phyloP scores from a whole-genome alignment of 179 eudicot species.

The Spinacia oleracea region DNA sequence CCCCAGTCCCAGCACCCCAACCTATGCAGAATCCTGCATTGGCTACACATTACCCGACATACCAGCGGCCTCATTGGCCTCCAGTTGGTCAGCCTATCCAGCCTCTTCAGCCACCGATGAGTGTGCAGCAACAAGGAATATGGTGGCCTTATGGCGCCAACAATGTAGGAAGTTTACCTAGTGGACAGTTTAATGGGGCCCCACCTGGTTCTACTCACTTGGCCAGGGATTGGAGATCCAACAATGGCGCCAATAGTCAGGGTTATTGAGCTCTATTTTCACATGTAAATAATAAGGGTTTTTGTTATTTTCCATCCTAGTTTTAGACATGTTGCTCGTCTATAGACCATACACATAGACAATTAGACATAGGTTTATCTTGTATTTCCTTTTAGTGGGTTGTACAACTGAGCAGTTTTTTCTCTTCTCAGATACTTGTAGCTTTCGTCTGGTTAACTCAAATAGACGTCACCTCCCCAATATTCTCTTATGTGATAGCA shows the following conservation, averaged over 20 bases:
- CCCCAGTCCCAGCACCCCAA: conserved; percentile 16
- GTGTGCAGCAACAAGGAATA: conserved; percentile 36
- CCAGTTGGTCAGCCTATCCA: conserved; percentile 26
- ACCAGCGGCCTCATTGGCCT: conserved; percentile 19
- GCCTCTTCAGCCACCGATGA: conserved; percentile 38
- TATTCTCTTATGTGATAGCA: not conserved
- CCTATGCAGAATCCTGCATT: conserved; percentile 28
- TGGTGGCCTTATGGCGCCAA: conserved; percentile 40
- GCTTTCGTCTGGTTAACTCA: not conserved
- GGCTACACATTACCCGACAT: conserved; percentile 20
- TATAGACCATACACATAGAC: too few species aligned
- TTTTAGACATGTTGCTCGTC: not conserved
- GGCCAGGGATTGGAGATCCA: conserved; percentile 36
- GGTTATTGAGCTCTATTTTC: conserved; percentile 29
- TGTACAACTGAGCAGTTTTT: not conserved
- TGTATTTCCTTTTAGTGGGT: not conserved
- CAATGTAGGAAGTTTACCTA: conserved; percentile 29
- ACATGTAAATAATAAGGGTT: conserved; percentile 20
- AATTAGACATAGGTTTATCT: not conserved
- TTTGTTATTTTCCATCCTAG: not conserved
- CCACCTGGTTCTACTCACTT: conserved; percentile 29
- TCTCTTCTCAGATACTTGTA: not conserved
- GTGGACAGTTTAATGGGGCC: conserved; percentile 30
- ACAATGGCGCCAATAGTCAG: conserved; percentile 29
- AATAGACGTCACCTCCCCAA: not conserved